These are phyloP conservation scores for Apiospora pterosperma DNA, from an alignment of 2,329 filamentous ascomycete species.

Conservation along the genomic window DNA sequence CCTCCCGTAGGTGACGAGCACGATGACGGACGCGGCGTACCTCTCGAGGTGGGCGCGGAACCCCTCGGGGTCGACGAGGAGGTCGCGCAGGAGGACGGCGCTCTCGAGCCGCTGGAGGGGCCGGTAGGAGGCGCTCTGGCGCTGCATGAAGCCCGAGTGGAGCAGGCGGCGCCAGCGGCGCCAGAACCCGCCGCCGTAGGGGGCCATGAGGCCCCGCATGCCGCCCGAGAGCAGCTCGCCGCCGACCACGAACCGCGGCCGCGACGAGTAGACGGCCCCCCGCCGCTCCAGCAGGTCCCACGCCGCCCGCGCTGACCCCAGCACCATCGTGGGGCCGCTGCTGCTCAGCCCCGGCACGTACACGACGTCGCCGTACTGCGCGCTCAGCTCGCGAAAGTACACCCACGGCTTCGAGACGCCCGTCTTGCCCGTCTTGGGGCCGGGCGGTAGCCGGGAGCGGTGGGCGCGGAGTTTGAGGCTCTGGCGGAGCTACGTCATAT, in stretches of 20 bases:
- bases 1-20: conserved; percentile 39
- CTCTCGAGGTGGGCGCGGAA: conserved; percentile 32
- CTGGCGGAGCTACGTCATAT: conserved; percentile 28
- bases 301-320: conserved; percentile 38
- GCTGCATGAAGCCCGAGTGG: conserved; percentile 40
- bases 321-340: conserved; percentile 38
- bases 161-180: conserved; percentile 39
- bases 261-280: conserved; percentile 39
- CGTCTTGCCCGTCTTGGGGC: conserved; percentile 32
- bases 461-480: conserved; percentile 36
- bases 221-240: conserved; percentile 38
- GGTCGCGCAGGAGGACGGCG: conserved; percentile 35
- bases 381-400: conserved; percentile 36
- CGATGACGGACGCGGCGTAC: conserved; percentile 39
- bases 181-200: conserved; percentile 39
- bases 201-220: conserved; percentile 40
- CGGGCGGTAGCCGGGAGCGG: conserved; percentile 34
- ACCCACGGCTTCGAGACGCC: conserved; percentile 38
- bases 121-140: conserved; percentile 38
- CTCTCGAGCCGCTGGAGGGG: conserved; percentile 39
- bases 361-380: conserved; percentile 37
- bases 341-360: conserved; percentile 29
- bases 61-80: conserved; percentile 24
- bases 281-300: conserved; percentile 42
- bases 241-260: conserved; percentile 44